These are phyloP conservation scores for Colletotrichum shisoi DNA, from an alignment of 2,329 filamentous ascomycete species.

Conservation along the genomic window DNA sequence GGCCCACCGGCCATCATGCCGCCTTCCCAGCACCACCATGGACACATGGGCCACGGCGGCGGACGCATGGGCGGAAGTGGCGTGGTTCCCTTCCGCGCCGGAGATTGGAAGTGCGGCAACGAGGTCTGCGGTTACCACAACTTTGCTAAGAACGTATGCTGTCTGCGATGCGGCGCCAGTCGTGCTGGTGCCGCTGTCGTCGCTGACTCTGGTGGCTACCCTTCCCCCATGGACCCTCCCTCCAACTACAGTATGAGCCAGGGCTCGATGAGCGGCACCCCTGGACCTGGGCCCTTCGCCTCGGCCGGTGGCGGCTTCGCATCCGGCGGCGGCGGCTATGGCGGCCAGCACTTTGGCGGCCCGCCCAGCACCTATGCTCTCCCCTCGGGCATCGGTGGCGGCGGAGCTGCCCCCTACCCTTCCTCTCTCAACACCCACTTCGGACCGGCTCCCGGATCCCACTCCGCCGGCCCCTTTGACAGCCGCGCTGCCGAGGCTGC, in stretches of 20 bases:
- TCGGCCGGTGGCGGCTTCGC: slow-evolving; percentile 70
- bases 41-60: slow-evolving; percentile 63
- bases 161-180: slow-evolving; percentile 92
- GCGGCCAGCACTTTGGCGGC: slow-evolving; percentile 79
- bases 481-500: slow-evolving; percentile 93
- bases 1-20: slow-evolving; percentile 83
- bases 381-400: slow-evolving; percentile 79
- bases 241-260: slow-evolving; percentile 86
- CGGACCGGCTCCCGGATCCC: slow-evolving; percentile 76
- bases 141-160: slow-evolving; percentile 99
- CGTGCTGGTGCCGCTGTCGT: slow-evolving; percentile 93
- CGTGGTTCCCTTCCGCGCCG: slow-evolving; percentile 94
- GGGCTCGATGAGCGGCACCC: slow-evolving; percentile 83
- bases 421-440: slow-evolving; percentile 83
- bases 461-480: slow-evolving; percentile 87
- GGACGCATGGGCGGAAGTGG: slow-evolving; percentile 82
- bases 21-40: slow-evolving; percentile 72
- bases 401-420: slow-evolving; percentile 79
- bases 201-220: slow-evolving; percentile 89
- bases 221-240: slow-evolving; percentile 86
- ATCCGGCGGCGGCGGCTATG: slow-evolving; percentile 63
- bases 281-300: slow-evolving; percentile 78
- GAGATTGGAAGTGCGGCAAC: slow-evolving; percentile 98
- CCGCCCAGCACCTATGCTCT: slow-evolving; percentile 89
- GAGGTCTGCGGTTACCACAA: slow-evolving; percentile 99